Percentiles rank a stretch among this genome's conserved stretches.
phyloP scores from a whole-genome alignment of 805 yeast genomes.

The Candida namnaoensis region DNA sequence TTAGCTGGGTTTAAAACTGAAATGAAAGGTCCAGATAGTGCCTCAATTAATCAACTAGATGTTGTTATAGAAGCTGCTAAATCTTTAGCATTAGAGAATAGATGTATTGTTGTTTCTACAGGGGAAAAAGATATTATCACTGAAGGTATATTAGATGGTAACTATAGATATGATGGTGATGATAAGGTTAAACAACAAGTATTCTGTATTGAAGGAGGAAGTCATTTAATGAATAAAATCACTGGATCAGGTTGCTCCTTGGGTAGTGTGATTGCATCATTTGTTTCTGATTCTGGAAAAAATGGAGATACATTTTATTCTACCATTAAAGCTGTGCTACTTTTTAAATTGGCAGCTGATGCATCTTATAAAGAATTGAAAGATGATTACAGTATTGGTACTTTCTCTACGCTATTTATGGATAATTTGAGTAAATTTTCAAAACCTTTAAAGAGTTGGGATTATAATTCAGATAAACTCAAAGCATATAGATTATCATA shows the following conservation, averaged over 20 bases:
- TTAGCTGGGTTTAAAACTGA: constrained; percentile 38
- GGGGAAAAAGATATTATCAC: constrained; percentile 49
- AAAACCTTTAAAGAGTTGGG: too few species aligned
- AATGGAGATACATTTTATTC: constrained; percentile 10
- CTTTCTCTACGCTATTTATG: too few species aligned
- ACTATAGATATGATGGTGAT: constrained; percentile 5
- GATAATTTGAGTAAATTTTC: too few species aligned
- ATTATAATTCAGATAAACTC: too few species aligned
- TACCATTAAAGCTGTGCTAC: constrained; percentile 40
- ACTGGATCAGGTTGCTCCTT: constrained; percentile 84
- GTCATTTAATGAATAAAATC: constrained; percentile 50
- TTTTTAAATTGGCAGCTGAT: constrained; percentile 55
- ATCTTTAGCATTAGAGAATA: constrained; percentile 39
- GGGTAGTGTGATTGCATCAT: constrained; percentile 63
- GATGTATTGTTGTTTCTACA: constrained; percentile 61
- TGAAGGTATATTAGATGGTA: constrained; percentile 30
- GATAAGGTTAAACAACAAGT: constrained; percentile 19
- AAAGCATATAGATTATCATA: too few species aligned
- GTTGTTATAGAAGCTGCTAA: constrained; percentile 31
- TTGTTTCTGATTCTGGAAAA: constrained; percentile 28
- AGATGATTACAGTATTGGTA: too few species aligned
- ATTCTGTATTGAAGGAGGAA: constrained; percentile 44
- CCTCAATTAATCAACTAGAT: constrained; percentile 12
- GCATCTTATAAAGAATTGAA: too few species aligned
- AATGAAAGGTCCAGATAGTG: constrained; percentile 73